Conservation (phyloP, 805 yeast species). For the Candida maris region DNA sequence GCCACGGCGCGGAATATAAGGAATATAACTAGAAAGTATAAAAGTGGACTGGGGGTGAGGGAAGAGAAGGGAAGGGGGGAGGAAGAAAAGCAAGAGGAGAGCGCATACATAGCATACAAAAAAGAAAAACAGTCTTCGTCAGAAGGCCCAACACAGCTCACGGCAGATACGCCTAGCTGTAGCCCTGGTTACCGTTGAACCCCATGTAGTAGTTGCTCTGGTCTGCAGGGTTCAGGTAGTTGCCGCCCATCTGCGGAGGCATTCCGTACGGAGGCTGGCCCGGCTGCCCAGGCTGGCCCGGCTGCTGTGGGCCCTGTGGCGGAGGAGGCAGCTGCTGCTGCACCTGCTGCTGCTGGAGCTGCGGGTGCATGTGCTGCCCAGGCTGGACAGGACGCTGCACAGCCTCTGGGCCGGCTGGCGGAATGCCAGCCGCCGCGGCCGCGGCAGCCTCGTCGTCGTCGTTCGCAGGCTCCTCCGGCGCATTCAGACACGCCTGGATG, state of each 20-base stretch:
- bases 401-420: slow-evolving; percentile 12
- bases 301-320: slow-evolving; percentile 21
- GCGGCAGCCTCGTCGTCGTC: slow-evolving; percentile 51
- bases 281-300: slow-evolving; percentile 21
- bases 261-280: slow-evolving; percentile 23
- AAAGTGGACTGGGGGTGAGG: too few species aligned
- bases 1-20: too few species aligned
- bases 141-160: too few species aligned
- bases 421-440: slow-evolving; percentile 5
- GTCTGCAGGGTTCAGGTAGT: slow-evolving; percentile 26
- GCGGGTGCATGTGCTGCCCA: slow-evolving; percentile 32
- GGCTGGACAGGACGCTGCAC: slow-evolving; percentile 21
- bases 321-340: slow-evolving; percentile 30
- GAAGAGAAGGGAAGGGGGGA: too few species aligned
- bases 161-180: too few species aligned
- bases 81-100: too few species aligned
- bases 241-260: slow-evolving; percentile 26
- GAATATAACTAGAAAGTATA: too few species aligned
- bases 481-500: slow-evolving; percentile 94
- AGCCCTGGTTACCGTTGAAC: slow-evolving; percentile 28
- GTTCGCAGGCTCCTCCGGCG: slow-evolving; percentile 76
- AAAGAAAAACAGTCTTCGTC: too few species aligned
- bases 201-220: slow-evolving; percentile 28
- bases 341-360: slow-evolving; percentile 32
- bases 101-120: too few species aligned